Conservation (phyloP, 495 filamentous ascomycete genomes). For the Hypoxylon intermedium region DNA sequence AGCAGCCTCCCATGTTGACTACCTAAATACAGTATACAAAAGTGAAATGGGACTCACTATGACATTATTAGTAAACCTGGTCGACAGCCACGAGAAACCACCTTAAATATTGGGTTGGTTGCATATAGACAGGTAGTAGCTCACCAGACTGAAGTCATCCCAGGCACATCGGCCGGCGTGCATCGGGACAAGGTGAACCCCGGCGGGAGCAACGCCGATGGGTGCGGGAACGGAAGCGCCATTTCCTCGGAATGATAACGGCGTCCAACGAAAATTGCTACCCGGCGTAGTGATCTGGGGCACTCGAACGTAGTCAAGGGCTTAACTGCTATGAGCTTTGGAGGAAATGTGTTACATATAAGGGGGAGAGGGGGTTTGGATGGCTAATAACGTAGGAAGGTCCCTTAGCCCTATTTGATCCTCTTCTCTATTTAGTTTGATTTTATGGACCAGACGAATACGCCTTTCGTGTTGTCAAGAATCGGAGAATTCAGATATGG, state of each 20-base stretch:
- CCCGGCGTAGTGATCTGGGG: not conserved
- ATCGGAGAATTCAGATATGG: not conserved
- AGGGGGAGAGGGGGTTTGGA: no score
- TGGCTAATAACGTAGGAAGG: no score
- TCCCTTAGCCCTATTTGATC: no score
- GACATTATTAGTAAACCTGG: not conserved
- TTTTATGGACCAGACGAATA: not conserved
- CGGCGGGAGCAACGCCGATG: conserved; percentile 25
- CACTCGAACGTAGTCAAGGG: no score
- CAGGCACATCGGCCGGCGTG: conserved; percentile 31
- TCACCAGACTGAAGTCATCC: conserved; percentile 39
- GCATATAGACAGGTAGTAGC: not conserved
- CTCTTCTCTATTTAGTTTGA: no score
- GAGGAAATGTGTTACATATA: not conserved
- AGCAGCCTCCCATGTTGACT: no score
- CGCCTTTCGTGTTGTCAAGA: not conserved
- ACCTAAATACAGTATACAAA: no score
- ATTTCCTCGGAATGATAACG: not conserved
- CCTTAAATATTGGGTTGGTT: not conserved
- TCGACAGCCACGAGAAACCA: not conserved
- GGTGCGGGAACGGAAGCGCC: conserved; percentile 36
- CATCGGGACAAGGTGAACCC: conserved; percentile 37
- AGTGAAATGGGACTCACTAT: no score
- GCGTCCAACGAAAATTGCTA: not conserved
- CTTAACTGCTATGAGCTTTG: not conserved